Percentiles rank a stretch among this genome's conserved stretches.
These are phyloP conservation scores for Paraphaeosphaeria sporulosa DNA, from an alignment of 2,329 filamentous ascomycete species.

Conservation along the genomic window DNA sequence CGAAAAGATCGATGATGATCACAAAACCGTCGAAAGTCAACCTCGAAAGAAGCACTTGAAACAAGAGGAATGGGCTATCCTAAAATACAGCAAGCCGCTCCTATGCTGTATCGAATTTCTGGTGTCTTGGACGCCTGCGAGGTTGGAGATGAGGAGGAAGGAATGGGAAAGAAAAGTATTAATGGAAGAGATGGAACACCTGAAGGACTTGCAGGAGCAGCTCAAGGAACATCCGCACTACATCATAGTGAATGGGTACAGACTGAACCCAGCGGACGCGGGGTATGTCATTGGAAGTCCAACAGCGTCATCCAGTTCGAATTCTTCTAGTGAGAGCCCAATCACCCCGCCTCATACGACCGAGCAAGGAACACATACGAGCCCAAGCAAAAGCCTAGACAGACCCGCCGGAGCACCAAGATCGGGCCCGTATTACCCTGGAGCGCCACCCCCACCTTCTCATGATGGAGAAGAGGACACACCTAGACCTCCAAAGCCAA, in stretches of 20 bases:
- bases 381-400: neutral
- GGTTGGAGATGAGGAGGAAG: neutral
- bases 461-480: neutral
- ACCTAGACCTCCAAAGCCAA: no score
- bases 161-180: neutral
- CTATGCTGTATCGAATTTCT: neutral
- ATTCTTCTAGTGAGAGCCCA: no score
- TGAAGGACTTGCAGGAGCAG: neutral
- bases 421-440: neutral
- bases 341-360: no score
- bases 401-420: neutral
- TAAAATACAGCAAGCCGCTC: neutral
- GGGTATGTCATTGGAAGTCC: neutral
- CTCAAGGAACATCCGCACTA: neutral
- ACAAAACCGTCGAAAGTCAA: neutral
- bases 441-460: neutral
- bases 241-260: neutral
- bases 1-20: neutral
- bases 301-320: neutral
- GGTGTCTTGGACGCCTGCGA: neutral
- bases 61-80: neutral
- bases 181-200: neutral
- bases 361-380: no score
- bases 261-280: neutral
- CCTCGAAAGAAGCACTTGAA: neutral